Base-by-base conservation (phyloP, 176 grass and related monocot genomes). In the Rhynchospora breviuscula region DNA sequence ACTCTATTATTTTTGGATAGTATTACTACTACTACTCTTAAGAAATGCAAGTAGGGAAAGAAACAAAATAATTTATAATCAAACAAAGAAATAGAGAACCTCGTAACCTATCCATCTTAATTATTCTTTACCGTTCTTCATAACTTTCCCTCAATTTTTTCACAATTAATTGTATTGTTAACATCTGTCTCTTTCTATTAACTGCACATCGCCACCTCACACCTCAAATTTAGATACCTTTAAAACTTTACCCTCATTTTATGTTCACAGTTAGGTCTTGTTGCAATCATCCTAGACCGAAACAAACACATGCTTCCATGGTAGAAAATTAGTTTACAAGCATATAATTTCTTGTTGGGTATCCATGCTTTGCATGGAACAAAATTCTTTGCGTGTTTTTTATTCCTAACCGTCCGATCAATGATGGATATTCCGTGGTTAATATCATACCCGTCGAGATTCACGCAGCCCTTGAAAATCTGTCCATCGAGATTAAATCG, bases 351-450 rank as follows among this genome's bases (percentile, higher is more conserved):
- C 4, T 40, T 40, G 35, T 40, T 40, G 35, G 4, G 17, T 33
- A 71, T 73, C 31, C 51, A 56, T 78, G 73, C 56, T 78, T 53
- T 48, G 73, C 73, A n/a, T n/a, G n/a, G n/a, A n/a, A n/a, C n/a
- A n/a, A n/a, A n/a, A n/a, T n/a, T n/a, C n/a, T n/a, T n/a, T n/a
- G n/a, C n/a, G n/a, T n/a, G n/a, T n/a, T n/a, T n/a, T n/a, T n/a
- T n/a, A n/a, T n/a, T n/a, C n/a, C n/a, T n/a, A n/a, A n/a, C n/a
- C n/a, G n/a, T n/a, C n/a, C n/a, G n/a, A n/a, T n/a, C n/a, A n/a
- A n/a, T n/a, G n/a, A n/a, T n/a, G n/a, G n/a, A n/a, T n/a, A n/a
- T n/a, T n/a, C n/a, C n/a, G n/a, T n/a, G n/a, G n/a, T n/a, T n/a
- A n/a, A n/a, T n/a, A n/a, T n/a, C n/a, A n/a, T n/a, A n/a, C n/a